Conservation (phyloP, 139 green algal genomes). For the Chlorella sorokiniana region DNA sequence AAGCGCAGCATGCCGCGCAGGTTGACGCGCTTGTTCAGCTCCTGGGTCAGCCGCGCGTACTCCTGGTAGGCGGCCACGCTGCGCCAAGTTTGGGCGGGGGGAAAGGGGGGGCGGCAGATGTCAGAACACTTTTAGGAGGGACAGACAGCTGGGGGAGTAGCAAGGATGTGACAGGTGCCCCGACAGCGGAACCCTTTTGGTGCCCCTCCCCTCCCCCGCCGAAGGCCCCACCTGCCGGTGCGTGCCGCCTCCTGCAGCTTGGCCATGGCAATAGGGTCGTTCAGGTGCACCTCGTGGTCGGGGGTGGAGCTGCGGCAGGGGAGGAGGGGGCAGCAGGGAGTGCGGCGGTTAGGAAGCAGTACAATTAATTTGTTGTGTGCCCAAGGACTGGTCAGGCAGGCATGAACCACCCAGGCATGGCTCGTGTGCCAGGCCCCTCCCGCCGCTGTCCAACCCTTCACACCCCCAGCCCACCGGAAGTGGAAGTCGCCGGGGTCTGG, state of each 20-base stretch:
- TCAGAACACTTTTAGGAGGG: neutral
- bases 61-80: slow-evolving; percentile 58
- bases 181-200: no score
- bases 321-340: neutral
- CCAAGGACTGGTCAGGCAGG: no score
- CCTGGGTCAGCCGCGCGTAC: slow-evolving; percentile 65
- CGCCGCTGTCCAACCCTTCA: neutral
- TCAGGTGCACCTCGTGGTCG: slow-evolving; percentile 88
- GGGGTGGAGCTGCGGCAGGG: slow-evolving; percentile 37
- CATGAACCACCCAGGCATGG: no score
- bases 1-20: slow-evolving; percentile 92
- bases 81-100: neutral
- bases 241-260: slow-evolving; percentile 82
- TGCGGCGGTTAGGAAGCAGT: no score
- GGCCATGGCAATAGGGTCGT: slow-evolving; percentile 90
- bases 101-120: neutral
- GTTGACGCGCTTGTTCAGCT: slow-evolving; percentile 85
- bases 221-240: slow-evolving; percentile 42
- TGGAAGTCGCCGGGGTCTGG: slow-evolving; percentile 86
- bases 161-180: no score
- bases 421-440: neutral
- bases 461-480: slow-evolving; percentile 53
- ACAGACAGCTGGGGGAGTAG: slow-evolving; percentile 9
- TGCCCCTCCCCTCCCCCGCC: no score
- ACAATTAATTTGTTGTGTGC: slow-evolving; percentile 1